Evolutionary conservation across 2,329 filamentous ascomycete genomes (phyloP).

Genomic region (Penicillium sp.): DNA sequence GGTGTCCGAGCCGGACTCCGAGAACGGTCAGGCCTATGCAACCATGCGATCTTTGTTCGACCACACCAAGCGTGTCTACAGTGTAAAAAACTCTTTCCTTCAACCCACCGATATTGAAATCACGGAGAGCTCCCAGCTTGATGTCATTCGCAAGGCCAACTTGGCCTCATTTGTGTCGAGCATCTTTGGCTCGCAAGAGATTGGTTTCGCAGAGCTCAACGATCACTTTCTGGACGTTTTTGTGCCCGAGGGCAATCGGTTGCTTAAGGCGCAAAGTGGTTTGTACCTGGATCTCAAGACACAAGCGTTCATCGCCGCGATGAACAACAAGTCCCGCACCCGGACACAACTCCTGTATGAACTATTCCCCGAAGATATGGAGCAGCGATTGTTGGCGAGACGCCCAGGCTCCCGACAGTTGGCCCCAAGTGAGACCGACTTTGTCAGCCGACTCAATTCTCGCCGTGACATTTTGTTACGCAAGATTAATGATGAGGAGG

Average conservation of each 20-base stretch:
- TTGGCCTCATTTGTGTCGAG: conserved; percentile 63
- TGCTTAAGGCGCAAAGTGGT: conserved; percentile 60
- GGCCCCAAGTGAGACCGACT: conserved; percentile 59
- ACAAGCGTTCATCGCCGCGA: conserved; percentile 63
- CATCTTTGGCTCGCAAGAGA: conserved; percentile 62
- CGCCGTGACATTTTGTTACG: conserved; percentile 58
- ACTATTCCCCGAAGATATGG: conserved; percentile 59
- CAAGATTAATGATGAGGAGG: conserved; percentile 52
- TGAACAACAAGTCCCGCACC: conserved; percentile 55
- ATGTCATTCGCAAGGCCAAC: conserved; percentile 63
- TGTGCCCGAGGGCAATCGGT: conserved; percentile 56
- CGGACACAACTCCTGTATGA: conserved; percentile 58
- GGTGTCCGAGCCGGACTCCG: conserved; percentile 54
- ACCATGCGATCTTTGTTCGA: conserved; percentile 62
- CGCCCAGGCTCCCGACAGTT: conserved; percentile 55
- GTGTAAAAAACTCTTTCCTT: conserved; percentile 55
- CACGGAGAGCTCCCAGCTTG: conserved; percentile 52
- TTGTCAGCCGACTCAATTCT: conserved; percentile 54
- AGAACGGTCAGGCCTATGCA: conserved; percentile 60
- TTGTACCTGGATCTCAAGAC: conserved; percentile 65
- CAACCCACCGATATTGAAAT: conserved; percentile 54
- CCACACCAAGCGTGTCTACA: conserved; percentile 62
- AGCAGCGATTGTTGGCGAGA: conserved; percentile 52
- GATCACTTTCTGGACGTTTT: conserved; percentile 64
- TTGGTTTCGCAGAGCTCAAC: conserved; percentile 63